Conservation (phyloP, 352 stramenopile genomes). For the Phytopythium kandeliae region DNA sequence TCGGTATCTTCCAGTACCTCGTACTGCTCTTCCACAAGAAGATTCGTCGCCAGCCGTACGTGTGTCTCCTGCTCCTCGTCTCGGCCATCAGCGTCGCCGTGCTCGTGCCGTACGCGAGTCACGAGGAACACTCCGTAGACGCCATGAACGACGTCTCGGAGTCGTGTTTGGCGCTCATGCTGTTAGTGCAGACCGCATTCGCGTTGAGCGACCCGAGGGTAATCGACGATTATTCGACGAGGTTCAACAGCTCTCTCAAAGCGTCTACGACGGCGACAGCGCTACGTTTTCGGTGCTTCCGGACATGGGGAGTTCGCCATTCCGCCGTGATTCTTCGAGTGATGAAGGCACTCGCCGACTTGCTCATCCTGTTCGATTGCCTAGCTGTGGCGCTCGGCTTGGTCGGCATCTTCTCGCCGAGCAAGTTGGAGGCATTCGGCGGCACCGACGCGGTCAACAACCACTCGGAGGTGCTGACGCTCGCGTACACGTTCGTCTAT, state of each 20-base stretch:
- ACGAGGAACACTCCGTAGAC: background rate
- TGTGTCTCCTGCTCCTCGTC: slow-evolving; percentile 13
- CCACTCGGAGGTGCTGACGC: slow-evolving; percentile 14
- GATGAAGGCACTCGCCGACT: slow-evolving; percentile 14
- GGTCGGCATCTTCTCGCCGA: slow-evolving; percentile 14
- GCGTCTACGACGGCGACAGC: background rate
- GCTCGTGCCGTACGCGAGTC: slow-evolving; percentile 17
- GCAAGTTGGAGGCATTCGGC: background rate
- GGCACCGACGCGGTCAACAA: slow-evolving; percentile 15
- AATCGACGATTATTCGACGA: background rate
- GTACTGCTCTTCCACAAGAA: slow-evolving; percentile 22
- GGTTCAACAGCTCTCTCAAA: background rate
- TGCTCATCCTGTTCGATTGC: slow-evolving; percentile 21
- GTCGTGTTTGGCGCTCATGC: slow-evolving; percentile 19
- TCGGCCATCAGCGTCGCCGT: slow-evolving; percentile 8
- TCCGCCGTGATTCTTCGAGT: background rate
- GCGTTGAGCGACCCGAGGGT: slow-evolving; percentile 1
- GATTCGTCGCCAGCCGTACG: slow-evolving; percentile 12
- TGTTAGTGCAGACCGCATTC: slow-evolving; percentile 22
- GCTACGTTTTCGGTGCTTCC: too few species aligned
- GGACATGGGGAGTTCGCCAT: background rate
- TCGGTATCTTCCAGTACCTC: slow-evolving; percentile 28
- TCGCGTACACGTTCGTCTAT: slow-evolving; percentile 29
- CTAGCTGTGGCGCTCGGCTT: slow-evolving; percentile 11
- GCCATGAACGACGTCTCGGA: slow-evolving; percentile 30